A percentile compares a stretch with the other conserved stretches of the same genome.
These are phyloP conservation scores for Arthrobotrys sphaeroides DNA, from an alignment of 2,329 filamentous ascomycete genomes.

Conservation along the genomic window DNA sequence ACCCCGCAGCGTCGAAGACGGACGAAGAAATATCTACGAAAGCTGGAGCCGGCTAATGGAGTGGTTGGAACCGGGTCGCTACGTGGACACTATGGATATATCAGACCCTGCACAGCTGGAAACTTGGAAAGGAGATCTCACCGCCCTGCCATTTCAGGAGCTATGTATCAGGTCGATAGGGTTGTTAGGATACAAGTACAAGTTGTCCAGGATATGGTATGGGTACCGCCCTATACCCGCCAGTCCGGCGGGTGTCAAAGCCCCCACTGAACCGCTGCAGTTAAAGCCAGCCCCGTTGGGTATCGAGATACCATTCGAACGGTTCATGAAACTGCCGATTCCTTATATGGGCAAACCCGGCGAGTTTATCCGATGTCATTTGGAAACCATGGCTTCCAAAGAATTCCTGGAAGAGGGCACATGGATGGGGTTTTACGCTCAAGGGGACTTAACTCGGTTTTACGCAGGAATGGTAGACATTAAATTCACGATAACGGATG, in stretches of 20 bases:
- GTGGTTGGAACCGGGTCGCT: too few species aligned
- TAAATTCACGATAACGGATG: not conserved
- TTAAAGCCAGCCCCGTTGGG: not conserved
- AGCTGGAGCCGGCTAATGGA: too few species aligned
- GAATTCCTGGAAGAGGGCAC: slow-evolving; percentile 28
- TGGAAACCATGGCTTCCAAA: slow-evolving; percentile 18
- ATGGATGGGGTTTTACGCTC: slow-evolving; percentile 27
- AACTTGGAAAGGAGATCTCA: not conserved
- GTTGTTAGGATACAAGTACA: not conserved
- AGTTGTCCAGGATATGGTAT: not conserved
- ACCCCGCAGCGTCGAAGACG: too few species aligned
- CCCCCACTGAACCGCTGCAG: not conserved
- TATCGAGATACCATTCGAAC: slow-evolving; percentile 33
- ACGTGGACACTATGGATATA: not conserved
- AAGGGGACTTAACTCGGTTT: not conserved
- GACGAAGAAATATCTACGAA: too few species aligned
- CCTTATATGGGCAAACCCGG: not conserved
- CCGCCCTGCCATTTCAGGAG: slow-evolving; percentile 4
- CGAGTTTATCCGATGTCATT: slow-evolving; percentile 33
- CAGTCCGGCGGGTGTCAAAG: not conserved
- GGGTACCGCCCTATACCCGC: too few species aligned
- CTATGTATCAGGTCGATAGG: slow-evolving; percentile 16
- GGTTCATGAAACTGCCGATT: slow-evolving; percentile 33
- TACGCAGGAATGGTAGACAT: slow-evolving; percentile 21
- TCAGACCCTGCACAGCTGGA: not conserved